Conservation (phyloP, 305 asterid species). For the Fraxinus ornus region DNA sequence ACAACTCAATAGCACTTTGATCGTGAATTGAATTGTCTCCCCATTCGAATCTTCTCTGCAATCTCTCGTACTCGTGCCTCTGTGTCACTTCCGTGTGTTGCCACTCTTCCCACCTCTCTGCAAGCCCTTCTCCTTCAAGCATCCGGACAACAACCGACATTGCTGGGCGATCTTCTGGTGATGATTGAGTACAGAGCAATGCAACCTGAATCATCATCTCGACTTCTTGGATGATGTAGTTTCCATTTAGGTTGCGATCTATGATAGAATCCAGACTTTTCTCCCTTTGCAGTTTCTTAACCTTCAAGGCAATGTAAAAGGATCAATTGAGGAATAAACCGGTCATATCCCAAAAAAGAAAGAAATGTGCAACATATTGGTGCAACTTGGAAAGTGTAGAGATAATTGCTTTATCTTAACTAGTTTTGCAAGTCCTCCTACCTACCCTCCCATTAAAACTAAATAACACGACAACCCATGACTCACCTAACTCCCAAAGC, state of each 20-base stretch:
- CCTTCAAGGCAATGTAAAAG: slow-evolving; percentile 35
- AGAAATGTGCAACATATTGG: background rate
- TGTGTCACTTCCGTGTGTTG: slow-evolving; percentile 75
- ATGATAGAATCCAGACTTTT: slow-evolving; percentile 64
- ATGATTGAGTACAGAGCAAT: slow-evolving; percentile 72
- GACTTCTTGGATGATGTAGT: slow-evolving; percentile 63
- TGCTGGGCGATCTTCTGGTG: slow-evolving; percentile 87
- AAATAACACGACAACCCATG: background rate
- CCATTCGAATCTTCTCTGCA: slow-evolving; percentile 77
- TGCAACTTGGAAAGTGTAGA: background rate
- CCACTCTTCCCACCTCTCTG: slow-evolving; percentile 95
- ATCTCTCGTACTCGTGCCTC: slow-evolving; percentile 67
- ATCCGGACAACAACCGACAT: slow-evolving; percentile 90
- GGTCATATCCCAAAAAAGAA: background rate
- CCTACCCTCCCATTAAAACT: background rate
- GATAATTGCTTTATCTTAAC: background rate
- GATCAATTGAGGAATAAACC: background rate
- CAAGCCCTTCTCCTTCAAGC: slow-evolving; percentile 93
- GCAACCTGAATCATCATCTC: slow-evolving; percentile 97
- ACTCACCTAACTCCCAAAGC: background rate
- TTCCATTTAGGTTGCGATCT: slow-evolving; percentile 55
- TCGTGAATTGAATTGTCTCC: slow-evolving; percentile 73
- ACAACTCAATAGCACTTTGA: slow-evolving; percentile 74
- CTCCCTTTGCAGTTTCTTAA: slow-evolving; percentile 78
- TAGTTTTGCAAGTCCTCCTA: background rate